Conservation (phyloP, 1,284 basidiomycete genomes). For the Cutaneotrichosporon sp. region DNA sequence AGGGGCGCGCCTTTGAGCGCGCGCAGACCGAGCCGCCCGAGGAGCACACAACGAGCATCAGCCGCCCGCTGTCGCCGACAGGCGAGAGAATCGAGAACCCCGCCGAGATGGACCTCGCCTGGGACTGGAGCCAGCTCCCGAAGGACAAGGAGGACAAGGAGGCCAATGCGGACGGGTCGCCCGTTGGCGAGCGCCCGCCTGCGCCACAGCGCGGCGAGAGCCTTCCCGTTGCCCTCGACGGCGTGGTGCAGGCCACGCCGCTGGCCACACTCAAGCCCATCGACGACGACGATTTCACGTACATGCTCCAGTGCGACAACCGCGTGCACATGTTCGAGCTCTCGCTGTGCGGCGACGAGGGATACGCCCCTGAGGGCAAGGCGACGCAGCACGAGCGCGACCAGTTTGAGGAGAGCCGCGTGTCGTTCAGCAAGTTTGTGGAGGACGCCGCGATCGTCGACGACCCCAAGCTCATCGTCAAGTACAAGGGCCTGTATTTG, state of each 20-base stretch:
- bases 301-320: slow-evolving; percentile 54
- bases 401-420: slow-evolving; percentile 53
- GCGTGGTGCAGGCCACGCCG: background rate
- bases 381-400: slow-evolving; percentile 38
- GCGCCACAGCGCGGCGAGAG: slow-evolving; percentile 15
- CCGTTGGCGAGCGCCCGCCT: background rate
- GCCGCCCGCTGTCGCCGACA: slow-evolving; percentile 21
- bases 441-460: slow-evolving; percentile 56
- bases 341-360: slow-evolving; percentile 48
- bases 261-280: slow-evolving; percentile 48
- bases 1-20: slow-evolving; percentile 13
- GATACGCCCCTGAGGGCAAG: slow-evolving; percentile 34
- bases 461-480: slow-evolving; percentile 56
- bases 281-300: slow-evolving; percentile 55
- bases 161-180: background rate
- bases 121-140: slow-evolving; percentile 43
- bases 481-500: slow-evolving; percentile 56
- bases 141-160: slow-evolving; percentile 18
- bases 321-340: slow-evolving; percentile 57
- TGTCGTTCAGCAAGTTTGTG: slow-evolving; percentile 59
- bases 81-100: slow-evolving; percentile 7
- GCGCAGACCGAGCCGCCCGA: slow-evolving; percentile 24
- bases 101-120: slow-evolving; percentile 46
- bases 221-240: slow-evolving; percentile 10
- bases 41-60: background rate